A percentile compares a stretch with the other conserved stretches of the same genome.
phyloP scores from a whole-genome alignment of 2,329 filamentous ascomycete species.

The Stachybotrys echinatus region DNA sequence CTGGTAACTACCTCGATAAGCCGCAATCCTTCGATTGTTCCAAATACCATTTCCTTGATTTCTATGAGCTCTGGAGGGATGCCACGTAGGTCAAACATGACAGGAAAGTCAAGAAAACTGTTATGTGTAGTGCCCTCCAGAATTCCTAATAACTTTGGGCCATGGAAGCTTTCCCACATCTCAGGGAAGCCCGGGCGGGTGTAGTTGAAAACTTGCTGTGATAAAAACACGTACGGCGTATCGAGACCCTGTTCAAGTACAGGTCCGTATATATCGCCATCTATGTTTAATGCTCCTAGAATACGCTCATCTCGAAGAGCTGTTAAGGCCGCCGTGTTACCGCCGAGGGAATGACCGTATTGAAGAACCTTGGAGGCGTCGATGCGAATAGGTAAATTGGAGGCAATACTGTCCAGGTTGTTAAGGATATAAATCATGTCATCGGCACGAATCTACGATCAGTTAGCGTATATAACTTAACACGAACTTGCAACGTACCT shows the following conservation, averaged over 20 bases:
- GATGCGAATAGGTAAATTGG: conserved; percentile 7
- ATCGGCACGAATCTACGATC: conserved; percentile 17
- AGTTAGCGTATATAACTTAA: no score
- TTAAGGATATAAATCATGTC: conserved; percentile 29
- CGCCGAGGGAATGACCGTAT: conserved; percentile 30
- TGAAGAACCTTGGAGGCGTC: conserved; percentile 13
- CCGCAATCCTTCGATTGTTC: background rate
- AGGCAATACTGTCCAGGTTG: conserved; percentile 9
- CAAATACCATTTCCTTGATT: background rate
- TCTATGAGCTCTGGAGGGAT: background rate
- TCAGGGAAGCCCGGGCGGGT: background rate
- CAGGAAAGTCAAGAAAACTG: background rate
- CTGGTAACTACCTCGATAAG: background rate
- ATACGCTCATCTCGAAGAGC: conserved; percentile 22
- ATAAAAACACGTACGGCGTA: conserved; percentile 12
- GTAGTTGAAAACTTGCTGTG: background rate
- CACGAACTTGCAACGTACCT: no score
- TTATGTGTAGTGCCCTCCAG: background rate
- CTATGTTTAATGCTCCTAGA: conserved; percentile 27
- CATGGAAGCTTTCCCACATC: background rate
- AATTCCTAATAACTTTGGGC: background rate
- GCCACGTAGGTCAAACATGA: background rate
- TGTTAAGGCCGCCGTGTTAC: conserved; percentile 22
- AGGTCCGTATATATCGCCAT: conserved; percentile 23
- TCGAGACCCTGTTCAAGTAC: conserved; percentile 12